Percentiles rank a stretch among this genome's conserved stretches.
Conservation (phyloP, 768 basidiomycete species). For the Tylopilus vinaceipallidus region DNA sequence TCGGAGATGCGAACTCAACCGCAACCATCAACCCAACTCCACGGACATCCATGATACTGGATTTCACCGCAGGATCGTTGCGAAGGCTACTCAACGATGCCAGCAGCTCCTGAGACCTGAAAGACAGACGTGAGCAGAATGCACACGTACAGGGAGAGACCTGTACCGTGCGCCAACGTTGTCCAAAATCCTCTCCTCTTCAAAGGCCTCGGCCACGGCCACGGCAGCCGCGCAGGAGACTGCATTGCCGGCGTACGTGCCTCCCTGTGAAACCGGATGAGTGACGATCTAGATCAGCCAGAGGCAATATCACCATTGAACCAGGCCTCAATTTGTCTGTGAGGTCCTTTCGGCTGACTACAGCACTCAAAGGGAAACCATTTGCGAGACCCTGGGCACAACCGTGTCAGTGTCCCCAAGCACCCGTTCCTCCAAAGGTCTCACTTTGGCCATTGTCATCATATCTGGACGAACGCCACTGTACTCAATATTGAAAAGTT, state of each 20-base stretch:
- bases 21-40: conserved; percentile 90
- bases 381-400: conserved; percentile 69
- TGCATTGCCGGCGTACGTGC: conserved; percentile 91
- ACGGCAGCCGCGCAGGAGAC: conserved; percentile 90
- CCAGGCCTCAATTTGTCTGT: conserved; percentile 79
- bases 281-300: background rate
- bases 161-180: conserved; percentile 73
- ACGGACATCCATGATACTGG: conserved; percentile 80
- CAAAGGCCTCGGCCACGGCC: conserved; percentile 75
- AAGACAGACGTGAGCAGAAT: conserved; percentile 2
- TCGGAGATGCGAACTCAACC: conserved; percentile 70
- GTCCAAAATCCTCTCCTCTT: conserved; percentile 75
- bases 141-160: background rate
- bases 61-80: conserved; percentile 46
- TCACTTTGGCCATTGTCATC: conserved; percentile 82
- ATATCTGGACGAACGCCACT: conserved; percentile 87
- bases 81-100: conserved; percentile 54
- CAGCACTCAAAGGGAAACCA: conserved; percentile 90
- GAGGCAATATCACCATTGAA: conserved; percentile 55
- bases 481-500: conserved; percentile 78
- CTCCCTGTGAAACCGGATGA: conserved; percentile 49
- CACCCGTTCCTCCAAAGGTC: background rate
- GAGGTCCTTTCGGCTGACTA: conserved; percentile 76
- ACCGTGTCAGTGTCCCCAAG: conserved; percentile 6
- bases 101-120: conserved; percentile 73